Evolutionary conservation across 768 basidiomycete species (phyloP).

Genomic region (Xerocomus spinulosus): DNA sequence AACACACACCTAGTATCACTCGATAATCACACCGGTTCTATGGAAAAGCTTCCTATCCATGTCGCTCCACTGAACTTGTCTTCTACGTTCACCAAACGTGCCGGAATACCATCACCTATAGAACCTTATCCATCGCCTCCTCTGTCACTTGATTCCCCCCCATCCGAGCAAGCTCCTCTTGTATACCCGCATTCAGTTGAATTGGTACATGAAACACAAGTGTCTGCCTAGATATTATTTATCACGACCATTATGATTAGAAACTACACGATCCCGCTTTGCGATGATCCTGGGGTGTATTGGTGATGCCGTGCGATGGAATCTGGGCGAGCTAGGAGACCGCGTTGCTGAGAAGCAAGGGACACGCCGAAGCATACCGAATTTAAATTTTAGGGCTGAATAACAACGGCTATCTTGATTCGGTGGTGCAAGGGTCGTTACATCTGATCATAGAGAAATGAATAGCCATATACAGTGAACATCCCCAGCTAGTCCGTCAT

Average conservation of each 20-base stretch:
- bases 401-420: slow-evolving; percentile 6
- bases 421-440: too few species aligned
- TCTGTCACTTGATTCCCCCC: slow-evolving; percentile 28
- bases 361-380: too few species aligned
- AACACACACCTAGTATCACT: slow-evolving; percentile 1
- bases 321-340: not conserved
- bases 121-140: slow-evolving; percentile 51
- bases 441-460: slow-evolving; percentile 7
- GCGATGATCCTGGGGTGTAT: not conserved
- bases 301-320: too few species aligned
- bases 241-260: slow-evolving; percentile 10
- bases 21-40: slow-evolving; percentile 5
- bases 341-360: too few species aligned
- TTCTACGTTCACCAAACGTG: slow-evolving; percentile 23
- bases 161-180: slow-evolving; percentile 12
- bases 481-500: not conserved
- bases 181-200: slow-evolving; percentile 5
- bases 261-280: slow-evolving; percentile 1
- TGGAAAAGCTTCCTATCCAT: slow-evolving; percentile 15
- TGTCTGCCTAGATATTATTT: slow-evolving; percentile 21
- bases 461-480: slow-evolving; percentile 10
- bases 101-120: slow-evolving; percentile 25
- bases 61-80: slow-evolving; percentile 17
- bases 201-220: slow-evolving; percentile 12
- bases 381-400: too few species aligned